Percentiles rank a stretch among this genome's conserved stretches.
phyloP scores from a whole-genome alignment of 2,329 filamentous ascomycete species.

The Helotiales sp. region DNA sequence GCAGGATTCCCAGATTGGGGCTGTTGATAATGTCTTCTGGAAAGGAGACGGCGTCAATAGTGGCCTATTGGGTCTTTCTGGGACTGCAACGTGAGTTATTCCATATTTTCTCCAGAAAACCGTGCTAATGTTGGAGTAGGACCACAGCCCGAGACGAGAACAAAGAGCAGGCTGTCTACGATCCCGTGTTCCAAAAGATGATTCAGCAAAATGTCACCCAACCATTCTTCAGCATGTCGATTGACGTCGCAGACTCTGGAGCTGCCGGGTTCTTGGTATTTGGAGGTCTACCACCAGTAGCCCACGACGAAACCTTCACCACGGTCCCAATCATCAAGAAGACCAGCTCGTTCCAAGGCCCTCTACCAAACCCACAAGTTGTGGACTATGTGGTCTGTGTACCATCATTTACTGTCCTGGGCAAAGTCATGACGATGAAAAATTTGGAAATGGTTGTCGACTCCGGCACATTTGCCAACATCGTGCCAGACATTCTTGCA shows the following conservation, averaged over 20 bases:
- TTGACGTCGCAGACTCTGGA: not conserved
- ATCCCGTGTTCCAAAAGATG: not conserved
- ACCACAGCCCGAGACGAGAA: not conserved
- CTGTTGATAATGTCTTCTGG: no score
- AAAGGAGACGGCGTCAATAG: not conserved
- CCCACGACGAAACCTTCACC: not conserved
- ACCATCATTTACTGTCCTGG: not conserved
- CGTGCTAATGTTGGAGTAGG: not conserved
- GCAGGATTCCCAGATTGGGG: not conserved
- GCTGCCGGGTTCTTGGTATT: not conserved
- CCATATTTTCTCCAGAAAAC: no score
- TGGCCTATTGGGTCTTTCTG: not conserved
- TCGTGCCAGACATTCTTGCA: not conserved
- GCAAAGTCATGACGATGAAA: not conserved
- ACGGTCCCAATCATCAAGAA: not conserved
- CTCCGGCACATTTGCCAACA: not conserved
- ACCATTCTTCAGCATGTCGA: not conserved
- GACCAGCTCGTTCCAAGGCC: not conserved
- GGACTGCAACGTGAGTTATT: not conserved
- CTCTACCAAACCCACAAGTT: not conserved
- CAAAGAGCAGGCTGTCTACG: not conserved
- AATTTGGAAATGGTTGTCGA: not conserved
- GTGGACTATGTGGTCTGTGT: not conserved
- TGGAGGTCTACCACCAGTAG: not conserved
- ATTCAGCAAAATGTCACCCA: not conserved